Conservation (phyloP, 1,139 yeast species). For the Schwanniomyces etchellsii region DNA sequence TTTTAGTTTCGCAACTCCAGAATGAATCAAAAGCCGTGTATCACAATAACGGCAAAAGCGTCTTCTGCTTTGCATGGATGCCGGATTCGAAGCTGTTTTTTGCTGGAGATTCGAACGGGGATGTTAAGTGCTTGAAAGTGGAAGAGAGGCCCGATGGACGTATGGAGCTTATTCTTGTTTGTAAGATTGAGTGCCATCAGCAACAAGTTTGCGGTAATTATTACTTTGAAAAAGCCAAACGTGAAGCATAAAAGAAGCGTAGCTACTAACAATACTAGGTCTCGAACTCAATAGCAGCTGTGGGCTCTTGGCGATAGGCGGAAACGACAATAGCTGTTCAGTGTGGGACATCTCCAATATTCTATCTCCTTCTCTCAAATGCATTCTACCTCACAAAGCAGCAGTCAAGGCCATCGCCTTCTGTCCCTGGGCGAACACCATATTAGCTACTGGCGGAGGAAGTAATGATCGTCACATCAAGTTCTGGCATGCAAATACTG, state of each 20-base stretch:
- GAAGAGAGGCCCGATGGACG: conserved; percentile 7
- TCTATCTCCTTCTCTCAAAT: conserved; percentile 36
- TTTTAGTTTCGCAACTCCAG: conserved; percentile 15
- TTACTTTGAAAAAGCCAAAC: background rate
- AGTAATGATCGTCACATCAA: conserved; percentile 43
- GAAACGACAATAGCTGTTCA: conserved; percentile 66
- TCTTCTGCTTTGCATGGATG: conserved; percentile 64
- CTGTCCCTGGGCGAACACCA: conserved; percentile 39
- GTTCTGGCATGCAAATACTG: conserved; percentile 81
- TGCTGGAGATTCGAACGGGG: conserved; percentile 70
- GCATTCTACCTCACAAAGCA: conserved; percentile 37
- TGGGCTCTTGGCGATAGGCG: conserved; percentile 60
- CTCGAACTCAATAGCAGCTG: conserved; percentile 46
- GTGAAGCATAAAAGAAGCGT: too few species aligned
- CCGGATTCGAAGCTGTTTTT: conserved; percentile 39
- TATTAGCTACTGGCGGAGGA: conserved; percentile 44
- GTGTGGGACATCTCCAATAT: conserved; percentile 54
- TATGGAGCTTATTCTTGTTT: conserved; percentile 7
- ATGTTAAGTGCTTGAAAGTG: conserved; percentile 42
- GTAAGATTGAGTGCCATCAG: conserved; percentile 43
- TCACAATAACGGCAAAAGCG: conserved; percentile 24
- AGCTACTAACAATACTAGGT: conserved; percentile 23
- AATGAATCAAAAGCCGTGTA: conserved; percentile 8
- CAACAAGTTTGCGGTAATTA: conserved; percentile 66
- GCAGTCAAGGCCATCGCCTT: conserved; percentile 42